phyloP scores from a whole-genome alignment of 805 yeast species.

The Suhomyces pyralidae region DNA sequence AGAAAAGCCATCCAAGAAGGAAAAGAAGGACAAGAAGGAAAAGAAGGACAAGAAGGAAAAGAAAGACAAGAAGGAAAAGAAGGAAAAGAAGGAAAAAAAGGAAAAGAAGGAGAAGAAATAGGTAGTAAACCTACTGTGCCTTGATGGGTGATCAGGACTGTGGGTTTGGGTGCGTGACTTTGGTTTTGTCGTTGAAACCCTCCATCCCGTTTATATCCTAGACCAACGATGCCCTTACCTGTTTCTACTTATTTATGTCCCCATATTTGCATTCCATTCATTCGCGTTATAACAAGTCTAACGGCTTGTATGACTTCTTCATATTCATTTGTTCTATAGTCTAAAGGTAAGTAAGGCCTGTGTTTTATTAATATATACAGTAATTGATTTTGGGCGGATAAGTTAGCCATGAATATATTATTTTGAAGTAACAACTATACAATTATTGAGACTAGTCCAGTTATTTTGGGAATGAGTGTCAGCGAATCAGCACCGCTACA shows the following conservation, averaged over 20 bases:
- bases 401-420: neutral
- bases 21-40: conserved; percentile 35
- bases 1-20: conserved; percentile 54
- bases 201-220: neutral
- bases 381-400: neutral
- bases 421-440: too few relatives aligned
- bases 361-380: conserved; percentile 7
- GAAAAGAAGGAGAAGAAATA: conserved; percentile 20
- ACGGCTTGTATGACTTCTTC: conserved; percentile 1
- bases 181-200: neutral
- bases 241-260: neutral
- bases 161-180: conserved; percentile 1
- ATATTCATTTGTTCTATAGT: conserved; percentile 6
- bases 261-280: conserved; percentile 4
- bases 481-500: too few relatives aligned
- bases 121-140: conserved; percentile 1
- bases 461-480: too few relatives aligned
- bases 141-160: neutral
- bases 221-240: neutral
- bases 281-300: neutral
- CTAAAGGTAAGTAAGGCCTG: conserved; percentile 6
- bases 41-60: conserved; percentile 37
- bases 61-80: conserved; percentile 28
- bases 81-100: conserved; percentile 35
- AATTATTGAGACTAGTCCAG: too few relatives aligned